Evolutionary conservation across 495 filamentous ascomycete genomes (phyloP).

Genomic region (Trichocladium uniseriatum): DNA sequence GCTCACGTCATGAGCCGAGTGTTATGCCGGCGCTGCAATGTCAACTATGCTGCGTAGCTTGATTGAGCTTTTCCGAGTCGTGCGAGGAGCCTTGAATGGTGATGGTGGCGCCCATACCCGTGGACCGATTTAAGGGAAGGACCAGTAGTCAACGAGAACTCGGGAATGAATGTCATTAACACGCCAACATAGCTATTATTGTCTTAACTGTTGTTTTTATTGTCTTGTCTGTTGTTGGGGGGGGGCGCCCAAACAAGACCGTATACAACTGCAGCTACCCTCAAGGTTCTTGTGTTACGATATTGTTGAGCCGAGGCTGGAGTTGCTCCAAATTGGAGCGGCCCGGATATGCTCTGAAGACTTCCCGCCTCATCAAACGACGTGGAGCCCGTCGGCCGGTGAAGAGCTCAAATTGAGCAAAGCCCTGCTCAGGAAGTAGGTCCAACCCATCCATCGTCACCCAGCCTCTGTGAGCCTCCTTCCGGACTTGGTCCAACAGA

Average conservation of each 20-base stretch:
- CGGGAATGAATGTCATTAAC: no score
- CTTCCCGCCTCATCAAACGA: conserved; percentile 57
- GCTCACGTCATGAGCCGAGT: no score
- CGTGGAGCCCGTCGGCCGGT: conserved; percentile 63
- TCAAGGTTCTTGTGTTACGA: conserved; percentile 25
- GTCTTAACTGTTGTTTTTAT: no score
- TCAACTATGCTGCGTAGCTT: no score
- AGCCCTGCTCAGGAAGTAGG: conserved; percentile 64
- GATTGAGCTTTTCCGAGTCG: no score
- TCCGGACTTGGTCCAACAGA: conserved; percentile 52
- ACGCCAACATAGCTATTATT: no score
- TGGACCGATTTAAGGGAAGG: neutral
- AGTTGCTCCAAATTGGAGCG: conserved; percentile 21
- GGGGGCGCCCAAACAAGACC: no score
- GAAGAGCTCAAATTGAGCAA: conserved; percentile 70
- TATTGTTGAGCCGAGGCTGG: conserved; percentile 25
- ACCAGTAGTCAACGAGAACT: no score
- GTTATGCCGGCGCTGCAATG: no score
- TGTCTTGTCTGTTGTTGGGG: no score
- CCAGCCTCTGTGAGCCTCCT: conserved; percentile 54
- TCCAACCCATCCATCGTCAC: conserved; percentile 64
- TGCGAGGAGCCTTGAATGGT: no score
- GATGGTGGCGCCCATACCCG: no score
- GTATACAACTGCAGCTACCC: neutral
- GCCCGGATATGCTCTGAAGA: conserved; percentile 43